Conservation (phyloP, 2,329 filamentous ascomycete species). For the Reticulascus tulasneorum region DNA sequence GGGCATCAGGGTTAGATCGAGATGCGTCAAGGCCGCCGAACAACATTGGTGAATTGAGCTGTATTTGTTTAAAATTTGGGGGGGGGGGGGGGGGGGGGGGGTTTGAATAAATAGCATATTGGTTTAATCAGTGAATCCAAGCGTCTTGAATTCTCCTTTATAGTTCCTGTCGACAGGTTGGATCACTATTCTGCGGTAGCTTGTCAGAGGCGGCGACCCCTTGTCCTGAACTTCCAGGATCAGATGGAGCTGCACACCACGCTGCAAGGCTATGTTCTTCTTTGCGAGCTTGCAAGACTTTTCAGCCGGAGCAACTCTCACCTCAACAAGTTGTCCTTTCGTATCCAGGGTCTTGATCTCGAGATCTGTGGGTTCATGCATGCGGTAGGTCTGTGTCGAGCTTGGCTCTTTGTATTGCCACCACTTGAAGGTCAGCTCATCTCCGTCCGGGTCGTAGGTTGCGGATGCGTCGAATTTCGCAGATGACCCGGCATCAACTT, state of each 20-base stretch:
- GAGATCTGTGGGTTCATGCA: slow-evolving; percentile 34
- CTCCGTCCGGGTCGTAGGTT: slow-evolving; percentile 43
- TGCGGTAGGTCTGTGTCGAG: slow-evolving; percentile 35
- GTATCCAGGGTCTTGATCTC: slow-evolving; percentile 20
- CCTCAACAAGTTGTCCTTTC: slow-evolving; percentile 11
- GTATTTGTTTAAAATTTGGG: too few relatives aligned
- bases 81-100: too few relatives aligned
- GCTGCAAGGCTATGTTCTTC: slow-evolving; percentile 14
- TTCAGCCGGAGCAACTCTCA: slow-evolving; percentile 21
- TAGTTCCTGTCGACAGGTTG: slow-evolving; percentile 25
- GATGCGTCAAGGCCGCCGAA: too few relatives aligned
- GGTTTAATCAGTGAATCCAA: too few relatives aligned
- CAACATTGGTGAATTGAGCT: too few relatives aligned
- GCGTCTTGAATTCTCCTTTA: too few relatives aligned
- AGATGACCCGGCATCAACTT: slow-evolving; percentile 32
- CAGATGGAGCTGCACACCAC: slow-evolving; percentile 42
- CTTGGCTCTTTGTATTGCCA: slow-evolving; percentile 40
- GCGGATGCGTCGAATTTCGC: slow-evolving; percentile 39
- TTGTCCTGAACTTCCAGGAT: slow-evolving; percentile 44
- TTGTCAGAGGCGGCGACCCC: slow-evolving; percentile 39
- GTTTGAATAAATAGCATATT: too few relatives aligned
- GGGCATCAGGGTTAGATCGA: too few relatives aligned
- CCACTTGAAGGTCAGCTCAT: slow-evolving; percentile 42
- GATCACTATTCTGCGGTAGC: slow-evolving; percentile 40
- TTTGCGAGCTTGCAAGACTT: slow-evolving; percentile 26